Base-by-base conservation (phyloP, 805 yeast species). In the Candida palmyrensis region DNA sequence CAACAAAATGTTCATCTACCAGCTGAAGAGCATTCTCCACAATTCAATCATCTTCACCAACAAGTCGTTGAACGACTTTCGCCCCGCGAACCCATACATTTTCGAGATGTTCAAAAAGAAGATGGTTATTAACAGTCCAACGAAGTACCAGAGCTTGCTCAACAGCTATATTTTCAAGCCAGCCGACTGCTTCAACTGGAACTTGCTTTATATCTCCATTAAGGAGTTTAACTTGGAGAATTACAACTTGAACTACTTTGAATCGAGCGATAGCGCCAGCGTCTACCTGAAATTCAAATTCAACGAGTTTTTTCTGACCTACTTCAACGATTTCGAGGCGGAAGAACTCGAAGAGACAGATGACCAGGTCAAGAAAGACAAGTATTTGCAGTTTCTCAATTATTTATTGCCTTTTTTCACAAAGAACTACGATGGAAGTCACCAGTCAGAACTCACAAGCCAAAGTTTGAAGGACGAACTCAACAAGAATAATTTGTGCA, bases 21-120 rank as follows among this genome's bases (percentile, higher is more conserved):
- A 66, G 22, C 57, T 62, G 41, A 62, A 62, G 31, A 62, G 66
- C 39, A 57, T 60, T 18, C 48, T 75, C 7, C 81, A 76, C 40
- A 73, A 74, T 45, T 62, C 77, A 1, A 68, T 75, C 13, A 74
- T 75, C 11, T 57, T 74, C 43, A 64, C 73, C 6, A 74, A 73
- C 42, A 73, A 70, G 44, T 62, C 64, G 24, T 28, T 21, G 21
- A 24, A 17, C 12, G 17, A 29, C 15, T 25, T 24, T 20, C 19
- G 18, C 23, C 33, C 25, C 12, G 19, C 10, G 5, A 27, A 46
- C 33, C 45, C 47, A 41, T 38, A 59, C 32, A 42, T 71, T 23
- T 57, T 71, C 31, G 56, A 62, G 29, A 49, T 75, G 16, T 58
- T 71, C 33, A 74, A 73, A 43, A 64, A 74, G 39, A 68, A 66